Percentiles rank a stretch among this genome's conserved stretches.
phyloP scores from a whole-genome alignment of 805 yeast species.

The Starmerella asiatica region DNA sequence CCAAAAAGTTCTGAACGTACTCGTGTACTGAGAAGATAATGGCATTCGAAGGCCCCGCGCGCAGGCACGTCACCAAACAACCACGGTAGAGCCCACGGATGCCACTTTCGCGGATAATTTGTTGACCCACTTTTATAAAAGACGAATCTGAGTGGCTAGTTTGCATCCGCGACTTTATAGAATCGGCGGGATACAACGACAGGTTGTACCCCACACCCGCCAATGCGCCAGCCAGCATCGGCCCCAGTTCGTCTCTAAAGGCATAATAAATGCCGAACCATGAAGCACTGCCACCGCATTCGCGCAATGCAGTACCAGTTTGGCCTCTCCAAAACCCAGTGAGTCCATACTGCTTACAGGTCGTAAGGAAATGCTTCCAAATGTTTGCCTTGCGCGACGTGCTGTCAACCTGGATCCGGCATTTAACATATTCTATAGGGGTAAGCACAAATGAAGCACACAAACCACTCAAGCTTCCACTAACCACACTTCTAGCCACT shows the following conservation, averaged over 20 bases:
- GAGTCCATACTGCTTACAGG: conserved; percentile 36
- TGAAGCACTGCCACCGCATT: conserved; percentile 77
- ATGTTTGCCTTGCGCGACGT: conserved; percentile 19
- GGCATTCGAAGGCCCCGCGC: conserved; percentile 87
- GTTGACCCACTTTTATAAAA: conserved; percentile 30
- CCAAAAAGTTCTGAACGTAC: conserved; percentile 15
- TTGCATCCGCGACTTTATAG: conserved; percentile 78
- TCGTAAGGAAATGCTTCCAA: conserved; percentile 1
- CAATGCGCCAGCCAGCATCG: conserved; percentile 64
- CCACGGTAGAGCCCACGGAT: conserved; percentile 68
- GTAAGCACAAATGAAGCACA: conserved; percentile 72
- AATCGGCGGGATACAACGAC: conserved; percentile 77
- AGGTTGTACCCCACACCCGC: conserved; percentile 78
- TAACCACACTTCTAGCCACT: conserved; percentile 35
- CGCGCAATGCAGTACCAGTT: conserved; percentile 65
- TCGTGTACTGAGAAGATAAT: conserved; percentile 73
- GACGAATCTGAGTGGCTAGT: conserved; percentile 34
- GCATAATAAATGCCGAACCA: conserved; percentile 89
- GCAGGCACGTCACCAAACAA: conserved; percentile 59
- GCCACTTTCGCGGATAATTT: conserved; percentile 43
- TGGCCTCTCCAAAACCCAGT: conserved; percentile 81
- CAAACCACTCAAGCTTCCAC: conserved; percentile 77
- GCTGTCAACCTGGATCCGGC: conserved; percentile 59
- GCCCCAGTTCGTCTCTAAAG: conserved; percentile 23
- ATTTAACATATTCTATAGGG: conserved; percentile 84